phyloP scores from a whole-genome alignment of 768 basidiomycete genomes.

The Termitomyces sp. region DNA sequence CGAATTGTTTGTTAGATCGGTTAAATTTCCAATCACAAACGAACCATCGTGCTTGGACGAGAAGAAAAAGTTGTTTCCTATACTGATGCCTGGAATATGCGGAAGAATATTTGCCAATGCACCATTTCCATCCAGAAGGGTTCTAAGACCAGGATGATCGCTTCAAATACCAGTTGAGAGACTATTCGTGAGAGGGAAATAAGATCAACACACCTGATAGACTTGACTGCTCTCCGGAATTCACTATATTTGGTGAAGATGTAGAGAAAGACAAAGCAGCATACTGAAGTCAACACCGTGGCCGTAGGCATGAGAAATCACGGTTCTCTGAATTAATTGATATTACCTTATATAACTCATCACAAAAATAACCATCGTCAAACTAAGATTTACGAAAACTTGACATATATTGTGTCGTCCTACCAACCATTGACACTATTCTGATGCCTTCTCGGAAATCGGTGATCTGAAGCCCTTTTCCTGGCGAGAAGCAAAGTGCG shows the following conservation, averaged over 20 bases:
- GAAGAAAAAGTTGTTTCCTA: slow-evolving; percentile 25
- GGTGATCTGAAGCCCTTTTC: too few species aligned
- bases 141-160: slow-evolving; percentile 26
- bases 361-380: too few species aligned
- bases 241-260: slow-evolving; percentile 16
- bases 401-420: too few species aligned
- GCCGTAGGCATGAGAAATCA: background rate
- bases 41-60: slow-evolving; percentile 25
- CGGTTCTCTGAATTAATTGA: too few species aligned
- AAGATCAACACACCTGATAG: slow-evolving; percentile 21
- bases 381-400: too few species aligned
- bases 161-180: slow-evolving; percentile 12
- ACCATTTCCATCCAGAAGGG: slow-evolving; percentile 18
- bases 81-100: slow-evolving; percentile 21
- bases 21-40: background rate
- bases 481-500: too few species aligned
- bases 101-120: slow-evolving; percentile 21
- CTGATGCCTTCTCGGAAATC: too few species aligned
- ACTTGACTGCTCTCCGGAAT: slow-evolving; percentile 17
- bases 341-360: too few species aligned
- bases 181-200: background rate
- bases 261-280: slow-evolving; percentile 15
- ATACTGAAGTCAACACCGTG: slow-evolving; percentile 4
- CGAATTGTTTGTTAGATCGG: too few species aligned
- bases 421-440: too few species aligned